Evolutionary conservation across 805 yeast species (phyloP).

Genomic region (Kodamaea kaohsiungensis): DNA sequence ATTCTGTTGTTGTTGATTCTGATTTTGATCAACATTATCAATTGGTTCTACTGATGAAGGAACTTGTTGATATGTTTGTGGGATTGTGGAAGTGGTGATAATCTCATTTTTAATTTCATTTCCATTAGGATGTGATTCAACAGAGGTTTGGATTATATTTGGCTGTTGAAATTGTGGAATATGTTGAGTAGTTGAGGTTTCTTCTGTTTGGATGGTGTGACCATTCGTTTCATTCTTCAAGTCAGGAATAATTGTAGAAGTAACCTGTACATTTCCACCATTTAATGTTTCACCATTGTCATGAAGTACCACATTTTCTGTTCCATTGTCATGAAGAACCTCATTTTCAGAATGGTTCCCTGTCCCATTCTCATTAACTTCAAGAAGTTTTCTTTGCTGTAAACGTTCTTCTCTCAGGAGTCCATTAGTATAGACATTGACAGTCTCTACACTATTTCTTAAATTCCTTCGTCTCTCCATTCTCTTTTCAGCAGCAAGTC

Average conservation of each 20-base stretch:
- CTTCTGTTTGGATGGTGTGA: not conserved
- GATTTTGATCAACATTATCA: not conserved
- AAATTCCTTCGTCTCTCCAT: slow-evolving; percentile 41
- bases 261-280: not conserved
- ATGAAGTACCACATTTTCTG: too few species aligned
- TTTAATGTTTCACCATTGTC: not conserved
- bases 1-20: not conserved
- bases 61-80: not conserved
- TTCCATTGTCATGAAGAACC: not conserved
- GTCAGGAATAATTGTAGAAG: not conserved
- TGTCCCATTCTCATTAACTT: not conserved
- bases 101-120: not conserved
- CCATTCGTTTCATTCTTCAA: not conserved
- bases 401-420: slow-evolving; percentile 31
- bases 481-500: slow-evolving; percentile 43
- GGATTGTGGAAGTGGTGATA: not conserved
- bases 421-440: slow-evolving; percentile 4
- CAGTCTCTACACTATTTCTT: slow-evolving; percentile 16
- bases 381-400: slow-evolving; percentile 29
- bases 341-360: not conserved
- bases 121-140: not conserved
- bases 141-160: not conserved
- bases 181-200: not conserved
- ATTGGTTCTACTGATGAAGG: not conserved
- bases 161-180: not conserved